Evolutionary conservation across 2,329 filamentous ascomycete species (phyloP).

Genomic region (Colletotrichum cereale): DNA sequence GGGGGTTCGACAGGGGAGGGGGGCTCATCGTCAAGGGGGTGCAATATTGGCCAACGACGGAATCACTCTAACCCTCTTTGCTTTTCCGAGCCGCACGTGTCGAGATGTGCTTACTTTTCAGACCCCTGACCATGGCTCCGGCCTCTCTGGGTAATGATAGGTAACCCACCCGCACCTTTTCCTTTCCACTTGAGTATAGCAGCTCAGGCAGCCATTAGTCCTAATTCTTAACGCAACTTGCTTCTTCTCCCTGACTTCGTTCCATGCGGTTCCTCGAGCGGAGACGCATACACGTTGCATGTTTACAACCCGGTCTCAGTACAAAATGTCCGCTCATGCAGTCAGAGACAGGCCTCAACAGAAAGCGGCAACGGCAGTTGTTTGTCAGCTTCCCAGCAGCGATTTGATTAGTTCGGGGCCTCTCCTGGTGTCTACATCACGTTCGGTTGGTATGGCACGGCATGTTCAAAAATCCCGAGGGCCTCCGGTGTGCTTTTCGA

Average conservation of each 20-base stretch:
- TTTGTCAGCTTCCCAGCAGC: neutral
- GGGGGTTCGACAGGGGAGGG: neutral
- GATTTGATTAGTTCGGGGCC: neutral
- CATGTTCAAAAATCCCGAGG: neutral
- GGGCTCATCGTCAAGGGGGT: neutral
- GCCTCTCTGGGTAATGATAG: neutral
- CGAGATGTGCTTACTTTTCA: neutral
- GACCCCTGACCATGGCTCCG: neutral
- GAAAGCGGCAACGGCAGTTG: neutral
- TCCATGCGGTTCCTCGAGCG: neutral
- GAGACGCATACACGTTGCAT: neutral
- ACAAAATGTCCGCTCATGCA: neutral
- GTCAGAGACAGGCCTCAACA: neutral
- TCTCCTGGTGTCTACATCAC: neutral
- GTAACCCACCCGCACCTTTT: neutral
- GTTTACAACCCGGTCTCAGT: neutral
- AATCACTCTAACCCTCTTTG: neutral
- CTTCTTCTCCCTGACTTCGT: slow-evolving; percentile 11
- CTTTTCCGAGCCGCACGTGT: slow-evolving; percentile 3
- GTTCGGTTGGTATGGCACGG: neutral
- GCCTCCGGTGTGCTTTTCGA: neutral
- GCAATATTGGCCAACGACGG: neutral
- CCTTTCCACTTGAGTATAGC: neutral
- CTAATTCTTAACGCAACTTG: slow-evolving; percentile 10
- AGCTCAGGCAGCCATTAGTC: neutral